Base-by-base conservation (phyloP, 2,329 filamentous ascomycete species). In the Diaporthe helianthi region DNA sequence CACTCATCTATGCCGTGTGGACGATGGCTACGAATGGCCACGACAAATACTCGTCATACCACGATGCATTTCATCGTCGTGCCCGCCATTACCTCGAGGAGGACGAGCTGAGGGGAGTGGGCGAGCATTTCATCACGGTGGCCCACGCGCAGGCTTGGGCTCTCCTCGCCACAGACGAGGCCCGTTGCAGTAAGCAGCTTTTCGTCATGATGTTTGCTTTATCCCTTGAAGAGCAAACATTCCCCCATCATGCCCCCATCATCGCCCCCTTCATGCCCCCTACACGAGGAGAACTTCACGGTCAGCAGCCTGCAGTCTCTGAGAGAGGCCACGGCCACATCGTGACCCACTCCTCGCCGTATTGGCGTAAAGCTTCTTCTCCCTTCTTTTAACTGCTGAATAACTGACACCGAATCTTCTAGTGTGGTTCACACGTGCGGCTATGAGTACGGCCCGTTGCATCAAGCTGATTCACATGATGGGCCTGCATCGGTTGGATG, bases 1-100 rank as follows among this genome's bases (percentile, higher is more conserved):
- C 89, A 75, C 81, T 98, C 51, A 88, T 94, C 75, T 98, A 98
- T 79, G 91, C 90, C 29, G 93, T 98, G 77, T 97, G 94, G 93
- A 87, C 90, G n/a, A 83, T 93, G 74, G 93, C 93, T 10, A 89
- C 93, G 6, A 87, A 88, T 17, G 84, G 90, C 1, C 88, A 90
- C 38, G 86, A 92, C 49, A 93, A 93, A 76, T 97, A 97, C 75
- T 83, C 86, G 9, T 81, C 83, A 10, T 87, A 93, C 47, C 89
- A 93, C 71, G 90, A 92, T 9, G 86, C 94, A 58, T 94, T 98
- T 75, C 97, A 98, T 77, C 86, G 88, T 63, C 87, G 93, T 51
- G 88, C 94, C 4, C 87, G 94, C 36, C 94, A 94, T 73, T 97
- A 98, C 76, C 85, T 91, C 0, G 91, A 98, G 73, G 83, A 87